Evolutionary conservation across 768 basidiomycete species (phyloP).

Genomic region (Russula abietina): DNA sequence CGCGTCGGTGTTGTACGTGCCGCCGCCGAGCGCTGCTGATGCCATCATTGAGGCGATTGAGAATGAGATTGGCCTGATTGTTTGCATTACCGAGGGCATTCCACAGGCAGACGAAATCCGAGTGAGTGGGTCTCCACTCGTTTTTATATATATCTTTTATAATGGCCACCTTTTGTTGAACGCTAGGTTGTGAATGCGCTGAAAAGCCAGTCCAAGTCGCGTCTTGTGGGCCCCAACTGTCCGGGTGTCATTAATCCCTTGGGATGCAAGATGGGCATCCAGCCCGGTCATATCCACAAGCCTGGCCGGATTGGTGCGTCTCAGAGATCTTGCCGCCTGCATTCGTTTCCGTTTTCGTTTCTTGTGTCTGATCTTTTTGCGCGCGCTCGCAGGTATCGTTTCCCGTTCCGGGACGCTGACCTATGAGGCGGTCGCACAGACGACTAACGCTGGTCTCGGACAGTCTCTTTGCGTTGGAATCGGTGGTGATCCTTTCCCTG

Average conservation of each 20-base stretch:
- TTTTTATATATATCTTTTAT: not conserved
- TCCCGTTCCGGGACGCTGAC: constrained; percentile 95
- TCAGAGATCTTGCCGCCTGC: not conserved
- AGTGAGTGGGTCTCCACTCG: constrained; percentile 38
- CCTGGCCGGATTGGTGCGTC: constrained; percentile 88
- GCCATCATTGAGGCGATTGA: constrained; percentile 99
- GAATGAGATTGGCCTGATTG: constrained; percentile 95
- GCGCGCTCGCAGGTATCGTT: constrained; percentile 61
- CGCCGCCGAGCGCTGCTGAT: constrained; percentile 92
- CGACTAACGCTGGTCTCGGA: constrained; percentile 90
- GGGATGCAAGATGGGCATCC: constrained; percentile 99
- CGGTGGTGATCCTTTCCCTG: constrained; percentile 95
- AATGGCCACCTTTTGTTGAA: not conserved
- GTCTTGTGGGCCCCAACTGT: constrained; percentile 97
- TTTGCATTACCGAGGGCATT: constrained; percentile 98
- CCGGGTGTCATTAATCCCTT: constrained; percentile 96
- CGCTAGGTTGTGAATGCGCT: constrained; percentile 85
- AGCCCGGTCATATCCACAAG: constrained; percentile 94
- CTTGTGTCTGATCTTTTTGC: not conserved
- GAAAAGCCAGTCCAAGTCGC: constrained; percentile 87
- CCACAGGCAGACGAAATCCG: constrained; percentile 95
- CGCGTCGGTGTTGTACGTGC: constrained; percentile 95
- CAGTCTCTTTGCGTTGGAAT: constrained; percentile 97
- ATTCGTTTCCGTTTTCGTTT: not conserved
- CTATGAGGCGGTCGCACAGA: constrained; percentile 98